These are phyloP conservation scores for Iberis amara DNA, from an alignment of 441 rosid genomes.

Conservation along the genomic window DNA sequence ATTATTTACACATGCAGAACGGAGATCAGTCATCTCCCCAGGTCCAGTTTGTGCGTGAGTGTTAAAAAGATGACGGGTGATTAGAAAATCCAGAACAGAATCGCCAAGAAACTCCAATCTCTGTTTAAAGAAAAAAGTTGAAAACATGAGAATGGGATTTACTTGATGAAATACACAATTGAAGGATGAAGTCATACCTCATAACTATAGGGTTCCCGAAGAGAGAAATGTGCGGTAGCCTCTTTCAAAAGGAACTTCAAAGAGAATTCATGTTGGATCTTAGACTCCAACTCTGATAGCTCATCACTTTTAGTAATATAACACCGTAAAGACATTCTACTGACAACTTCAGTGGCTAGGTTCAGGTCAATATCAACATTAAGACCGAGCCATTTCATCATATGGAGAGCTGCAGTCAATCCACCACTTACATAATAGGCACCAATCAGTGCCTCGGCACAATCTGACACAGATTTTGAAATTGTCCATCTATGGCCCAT, in stretches of 20 bases:
- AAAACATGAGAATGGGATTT: constrained; percentile 17
- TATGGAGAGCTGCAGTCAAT: constrained; percentile 51
- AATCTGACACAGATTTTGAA: constrained; percentile 84
- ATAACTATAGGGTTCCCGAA: constrained; percentile 51
- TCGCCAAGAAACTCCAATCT: constrained; percentile 97
- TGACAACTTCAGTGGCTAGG: constrained; percentile 43
- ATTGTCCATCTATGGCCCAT: constrained; percentile 84
- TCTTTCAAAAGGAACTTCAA: constrained; percentile 71
- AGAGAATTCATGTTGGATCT: constrained; percentile 57
- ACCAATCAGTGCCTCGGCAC: constrained; percentile 84
- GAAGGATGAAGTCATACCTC: constrained; percentile 47
- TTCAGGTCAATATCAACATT: constrained; percentile 46
- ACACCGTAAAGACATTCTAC: constrained; percentile 39
- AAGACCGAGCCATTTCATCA: constrained; percentile 81
- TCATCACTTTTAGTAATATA: constrained; percentile 42
- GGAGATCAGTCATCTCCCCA: constrained; percentile 88
- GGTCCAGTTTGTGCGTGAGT: constrained; percentile 58
- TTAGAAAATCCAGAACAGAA: constrained; percentile 77
- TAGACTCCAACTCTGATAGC: constrained; percentile 51
- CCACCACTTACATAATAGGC: constrained; percentile 79
- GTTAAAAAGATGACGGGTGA: constrained; percentile 72
- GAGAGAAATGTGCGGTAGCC: constrained; percentile 72
- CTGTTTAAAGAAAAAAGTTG: constrained; percentile 37
- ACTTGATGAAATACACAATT: constrained; percentile 6
- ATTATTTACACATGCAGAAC: constrained; percentile 81